Evolutionary conservation across 805 yeast genomes (phyloP), one percentile per base, ranked within the genome.

Genomic region (Lachancea quebecensis): DNA sequence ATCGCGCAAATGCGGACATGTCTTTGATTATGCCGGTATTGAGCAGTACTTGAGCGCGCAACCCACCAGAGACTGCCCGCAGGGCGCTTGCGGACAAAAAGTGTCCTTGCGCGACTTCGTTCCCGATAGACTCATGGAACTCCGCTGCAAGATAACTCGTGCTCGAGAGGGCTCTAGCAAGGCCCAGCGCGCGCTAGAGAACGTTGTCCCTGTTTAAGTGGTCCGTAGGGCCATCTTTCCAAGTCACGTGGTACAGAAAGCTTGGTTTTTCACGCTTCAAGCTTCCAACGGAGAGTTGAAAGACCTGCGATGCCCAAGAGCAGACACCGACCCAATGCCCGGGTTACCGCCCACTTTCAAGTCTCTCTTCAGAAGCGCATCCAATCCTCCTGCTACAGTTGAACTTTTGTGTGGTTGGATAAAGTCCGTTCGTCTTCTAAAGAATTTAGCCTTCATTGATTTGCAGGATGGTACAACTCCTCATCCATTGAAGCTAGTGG

Each of bases 381-480:
- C 30, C 10, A 11, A 32, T 33, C 43, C 46, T 10, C 41, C 48
- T n/a, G 41, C 35, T 12, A 41, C 12, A 27, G 25, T 45, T 27
- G 42, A 47, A 33, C 42, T 59, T 2, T 71, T 85, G 4, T 68
- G 72, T 25, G 99, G 98, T 1, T 82, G 87, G 82, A 75, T 93
- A 17, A 78, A 78, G 44, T 74, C 89, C 0, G 76, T 87, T 1
- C 74, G 96, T 41, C 63, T 73, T 8, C 75, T 88, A 59, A 89
- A 89, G 58, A 83, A 81, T 44, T 72, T 85, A 3, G 84, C 88
- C 0, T 93, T 93, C 62, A 67, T 89, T 3, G 95, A 88, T 56
- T 52, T 93, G 10, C 66, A 75, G 2, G 98, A 93, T 60, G 98
- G 98, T 0, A 73, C 93, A 0, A 67, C 77, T 1, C 66, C 73